Conservation (phyloP, 2,329 filamentous ascomycete species). For the Penicillium sp. region DNA sequence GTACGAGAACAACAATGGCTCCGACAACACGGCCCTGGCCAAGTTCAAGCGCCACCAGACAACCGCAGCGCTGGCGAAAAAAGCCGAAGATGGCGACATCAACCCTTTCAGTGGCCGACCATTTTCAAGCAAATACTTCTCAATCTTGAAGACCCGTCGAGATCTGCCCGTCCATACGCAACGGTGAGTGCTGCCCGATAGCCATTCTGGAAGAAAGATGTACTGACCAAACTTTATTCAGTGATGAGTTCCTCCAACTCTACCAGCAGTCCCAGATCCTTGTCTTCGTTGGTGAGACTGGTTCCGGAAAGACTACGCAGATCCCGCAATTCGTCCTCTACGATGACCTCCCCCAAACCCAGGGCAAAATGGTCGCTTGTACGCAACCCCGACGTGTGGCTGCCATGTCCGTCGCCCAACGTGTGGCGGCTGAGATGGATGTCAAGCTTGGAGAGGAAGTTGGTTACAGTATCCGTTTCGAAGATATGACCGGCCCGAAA, state of each 20-base stretch:
- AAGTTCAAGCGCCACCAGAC: slow-evolving; percentile 75
- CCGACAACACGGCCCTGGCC: slow-evolving; percentile 53
- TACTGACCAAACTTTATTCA: slow-evolving; percentile 31
- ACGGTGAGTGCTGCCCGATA: slow-evolving; percentile 53
- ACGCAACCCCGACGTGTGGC: slow-evolving; percentile 97
- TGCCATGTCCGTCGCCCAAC: slow-evolving; percentile 96
- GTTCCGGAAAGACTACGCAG: slow-evolving; percentile 98
- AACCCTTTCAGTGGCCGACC: slow-evolving; percentile 82
- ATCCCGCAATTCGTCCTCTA: slow-evolving; percentile 98
- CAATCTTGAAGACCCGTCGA: slow-evolving; percentile 78
- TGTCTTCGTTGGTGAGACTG: slow-evolving; percentile 97
- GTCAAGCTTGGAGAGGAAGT: slow-evolving; percentile 90
- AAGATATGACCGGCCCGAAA: slow-evolving; percentile 83
- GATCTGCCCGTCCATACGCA: slow-evolving; percentile 90
- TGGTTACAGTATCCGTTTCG: slow-evolving; percentile 98
- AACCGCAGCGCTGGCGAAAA: slow-evolving; percentile 69
- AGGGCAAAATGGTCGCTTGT: slow-evolving; percentile 89
- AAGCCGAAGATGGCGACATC: slow-evolving; percentile 72
- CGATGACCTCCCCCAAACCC: slow-evolving; percentile 86
- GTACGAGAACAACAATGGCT: slow-evolving; percentile 51
- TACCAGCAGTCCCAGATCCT: slow-evolving; percentile 95
- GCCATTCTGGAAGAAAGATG: not conserved
- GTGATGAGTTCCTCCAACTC: slow-evolving; percentile 86
- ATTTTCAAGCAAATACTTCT: slow-evolving; percentile 82
- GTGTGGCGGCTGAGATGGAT: slow-evolving; percentile 96